Evolutionary conservation across 2,329 filamentous ascomycete species (phyloP), one percentile per base, ranked within the genome.

Genomic region (Eurotiales sp.): DNA sequence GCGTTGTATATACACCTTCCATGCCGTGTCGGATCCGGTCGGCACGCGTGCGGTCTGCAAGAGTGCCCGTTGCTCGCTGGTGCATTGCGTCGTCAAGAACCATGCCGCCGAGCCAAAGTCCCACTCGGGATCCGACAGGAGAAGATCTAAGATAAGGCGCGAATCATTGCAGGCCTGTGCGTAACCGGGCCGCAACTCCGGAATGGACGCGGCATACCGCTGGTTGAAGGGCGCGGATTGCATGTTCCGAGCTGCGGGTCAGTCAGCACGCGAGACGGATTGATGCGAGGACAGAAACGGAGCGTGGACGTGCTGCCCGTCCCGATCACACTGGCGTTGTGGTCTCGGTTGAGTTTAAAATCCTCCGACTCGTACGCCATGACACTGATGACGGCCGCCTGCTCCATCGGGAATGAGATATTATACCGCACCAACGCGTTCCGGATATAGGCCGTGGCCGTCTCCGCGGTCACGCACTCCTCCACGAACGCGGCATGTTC

Each of bases 271-370:
- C 23, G 25, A 43, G 37, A 49, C 30, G 4, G 12, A n/a, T n/a
- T n/a, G n/a, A n/a, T n/a, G n/a, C n/a, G n/a, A n/a, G n/a, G n/a
- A n/a, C n/a, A n/a, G n/a, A n/a, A n/a, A n/a, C 15, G 39, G 15
- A 34, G 44, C 44, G 12, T 34, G 27, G 49, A 61, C 60, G 45
- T 54, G 65, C 63, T 90, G 22, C 87, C 87, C 66, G 90, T 86
- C 8, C 87, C 88, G 0, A 84, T 76, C 0, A 70, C 66, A 0
- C 87, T 88, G 0, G 84, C 77, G 71, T 66, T 78, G 59, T 83
- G 73, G 70, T 90, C 89, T 67, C 76, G 78, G 69, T 85, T 88
- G 77, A 81, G 91, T 60, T 80, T 76, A 71, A 91, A 88, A 56
- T 84, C 77, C 19, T 52, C 82, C 1, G 81, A 83, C 72, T 95